Base-by-base conservation (phyloP, 2,329 filamentous ascomycete species). In the Aspergillus bombycis region DNA sequence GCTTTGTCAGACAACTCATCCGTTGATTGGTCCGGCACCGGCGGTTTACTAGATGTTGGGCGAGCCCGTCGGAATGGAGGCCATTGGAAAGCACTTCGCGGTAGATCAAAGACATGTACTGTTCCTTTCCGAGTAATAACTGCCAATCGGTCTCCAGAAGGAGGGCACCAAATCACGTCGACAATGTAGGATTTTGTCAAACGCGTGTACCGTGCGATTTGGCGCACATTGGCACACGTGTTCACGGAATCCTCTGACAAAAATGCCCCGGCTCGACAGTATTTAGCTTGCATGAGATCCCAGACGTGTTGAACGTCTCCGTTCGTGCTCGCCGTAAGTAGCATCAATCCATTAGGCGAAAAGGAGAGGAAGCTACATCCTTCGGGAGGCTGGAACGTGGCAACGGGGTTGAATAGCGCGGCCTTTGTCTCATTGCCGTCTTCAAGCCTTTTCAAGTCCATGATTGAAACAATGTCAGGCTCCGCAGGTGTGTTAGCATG, bases 41-140 rank as follows among this genome's bases (percentile, higher is more conserved):
- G 71, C 7, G 77, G 68, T 52, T 77, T 74, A 23, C 74, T 74
- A 11, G 73, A 57, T 30, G 74, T 69, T 38, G 81, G 79, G 53
- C 81, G 81, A 48, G 88, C 72, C 55, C 79, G 78, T 26, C 81
- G 79, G 65, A 80, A 89, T 28, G 93, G 92, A 46, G 94, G 94
- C 94, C 94, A 97, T 68, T 91, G 88, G 70, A 94, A 94, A 5
- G 92, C 92, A 66, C 88, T 91, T 53, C 88, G 84, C 10, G 93
- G 93, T 77, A 98, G 87, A 68, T 97, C 92, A 67, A 97, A 89
- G 50, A 98, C 86, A 78, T 99, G 95, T 12, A 97, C 89, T 10
- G 95, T 99, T n/a, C 94, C 93, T 70, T 94, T 91, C 72, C 96
- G 93, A 0, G 95, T 98, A 30, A 97, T 88, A 80, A 99, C 89